Conservation (phyloP, 2,329 filamentous ascomycete species). For the Penicillium sp. region DNA sequence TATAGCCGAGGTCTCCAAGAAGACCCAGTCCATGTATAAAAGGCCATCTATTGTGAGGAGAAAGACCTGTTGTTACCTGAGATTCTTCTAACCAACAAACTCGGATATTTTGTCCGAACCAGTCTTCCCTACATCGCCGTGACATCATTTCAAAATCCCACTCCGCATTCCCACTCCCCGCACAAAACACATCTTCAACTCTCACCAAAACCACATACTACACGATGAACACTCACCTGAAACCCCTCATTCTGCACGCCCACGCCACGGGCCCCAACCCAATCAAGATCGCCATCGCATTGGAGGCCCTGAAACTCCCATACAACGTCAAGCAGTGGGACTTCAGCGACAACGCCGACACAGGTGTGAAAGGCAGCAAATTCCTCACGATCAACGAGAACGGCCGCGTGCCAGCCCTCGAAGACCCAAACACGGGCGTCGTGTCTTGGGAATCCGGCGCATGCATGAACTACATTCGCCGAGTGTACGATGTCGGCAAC, state of each 20-base stretch:
- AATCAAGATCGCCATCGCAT: slow-evolving; percentile 41
- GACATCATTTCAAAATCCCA: slow-evolving; percentile 17
- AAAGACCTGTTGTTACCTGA: too few relatives aligned
- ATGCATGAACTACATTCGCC: slow-evolving; percentile 37
- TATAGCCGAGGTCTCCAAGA: too few relatives aligned
- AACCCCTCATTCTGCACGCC: slow-evolving; percentile 41
- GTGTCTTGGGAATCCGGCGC: slow-evolving; percentile 39
- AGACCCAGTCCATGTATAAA: not conserved
- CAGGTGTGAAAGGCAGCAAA: slow-evolving; percentile 25
- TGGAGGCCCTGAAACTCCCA: slow-evolving; percentile 40
- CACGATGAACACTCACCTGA: slow-evolving; percentile 17
- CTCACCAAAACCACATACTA: not conserved
- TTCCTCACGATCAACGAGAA: slow-evolving; percentile 45
- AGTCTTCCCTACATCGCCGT: not conserved
- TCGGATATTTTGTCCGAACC: not conserved
- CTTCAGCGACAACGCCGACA: slow-evolving; percentile 36
- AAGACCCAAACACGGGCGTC: slow-evolving; percentile 39
- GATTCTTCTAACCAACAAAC: too few relatives aligned
- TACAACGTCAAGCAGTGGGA: slow-evolving; percentile 43
- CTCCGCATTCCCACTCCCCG: not conserved
- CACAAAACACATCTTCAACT: not conserved
- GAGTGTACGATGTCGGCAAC: slow-evolving; percentile 42
- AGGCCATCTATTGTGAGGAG: too few relatives aligned
- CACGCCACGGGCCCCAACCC: slow-evolving; percentile 43
- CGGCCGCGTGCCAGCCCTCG: slow-evolving; percentile 39